Evolutionary conservation across 306 rosid species (phyloP).

Genomic region (Myrica gale): DNA sequence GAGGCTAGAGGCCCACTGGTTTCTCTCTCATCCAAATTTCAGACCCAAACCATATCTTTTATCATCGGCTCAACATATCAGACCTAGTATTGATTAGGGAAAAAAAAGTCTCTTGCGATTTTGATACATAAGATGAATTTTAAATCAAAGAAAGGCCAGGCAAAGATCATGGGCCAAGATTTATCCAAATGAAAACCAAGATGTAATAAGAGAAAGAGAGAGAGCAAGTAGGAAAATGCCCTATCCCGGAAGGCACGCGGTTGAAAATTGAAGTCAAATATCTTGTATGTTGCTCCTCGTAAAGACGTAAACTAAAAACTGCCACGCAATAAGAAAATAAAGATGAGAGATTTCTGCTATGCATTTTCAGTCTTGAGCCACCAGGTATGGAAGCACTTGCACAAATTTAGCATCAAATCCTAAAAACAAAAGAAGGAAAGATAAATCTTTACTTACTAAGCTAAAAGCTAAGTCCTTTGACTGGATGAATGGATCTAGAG

Average conservation of each 20-base stretch:
- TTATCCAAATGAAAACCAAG: too few species aligned
- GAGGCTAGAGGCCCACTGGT: background rate
- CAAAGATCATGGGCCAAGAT: background rate
- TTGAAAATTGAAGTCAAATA: too few species aligned
- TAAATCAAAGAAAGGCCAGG: background rate
- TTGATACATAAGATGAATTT: background rate
- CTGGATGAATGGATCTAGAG: background rate
- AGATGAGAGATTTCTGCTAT: background rate
- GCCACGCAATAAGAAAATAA: background rate
- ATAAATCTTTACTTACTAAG: background rate
- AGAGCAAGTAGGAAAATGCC: background rate
- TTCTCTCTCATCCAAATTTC: background rate
- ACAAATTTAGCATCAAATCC: background rate
- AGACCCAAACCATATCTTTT: background rate
- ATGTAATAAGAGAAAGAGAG: too few species aligned
- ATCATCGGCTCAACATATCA: background rate
- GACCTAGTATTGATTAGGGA: background rate
- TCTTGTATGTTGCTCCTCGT: background rate
- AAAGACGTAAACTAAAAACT: background rate
- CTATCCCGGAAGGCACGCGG: background rate
- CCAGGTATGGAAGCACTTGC: background rate
- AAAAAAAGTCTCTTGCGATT: background rate
- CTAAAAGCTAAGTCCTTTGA: background rate
- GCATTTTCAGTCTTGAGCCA: background rate
- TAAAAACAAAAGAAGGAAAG: background rate